Evolutionary conservation across 163 green algal species (phyloP), one percentile per base, ranked within the genome.

Genomic region (Scenedesmus sp.): DNA sequence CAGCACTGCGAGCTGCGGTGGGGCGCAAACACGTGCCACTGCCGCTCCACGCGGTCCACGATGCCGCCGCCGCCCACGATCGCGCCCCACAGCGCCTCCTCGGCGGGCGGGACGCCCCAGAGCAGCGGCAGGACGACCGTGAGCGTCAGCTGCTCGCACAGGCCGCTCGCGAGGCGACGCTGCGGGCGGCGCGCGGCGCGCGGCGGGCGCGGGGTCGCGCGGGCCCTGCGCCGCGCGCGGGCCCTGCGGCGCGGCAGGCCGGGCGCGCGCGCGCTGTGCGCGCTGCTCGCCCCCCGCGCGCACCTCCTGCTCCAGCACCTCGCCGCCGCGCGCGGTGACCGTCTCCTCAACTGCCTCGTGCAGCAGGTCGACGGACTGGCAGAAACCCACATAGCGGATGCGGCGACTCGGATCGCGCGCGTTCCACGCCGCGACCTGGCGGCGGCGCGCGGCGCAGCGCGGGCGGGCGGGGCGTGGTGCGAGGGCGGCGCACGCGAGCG

Each of bases 21-120:
- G n/a, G n/a, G n/a, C n/a, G n/a, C n/a, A n/a, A n/a, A n/a, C n/a
- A 95, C 93, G 47, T 86, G 63, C 91, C 91, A 95, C 45, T 91
- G 79, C 50, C 83, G 75, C 9, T 84, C 85, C 0, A 95, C 66
- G 3, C 82, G 77, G 39, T 95, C 88, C 22, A 95, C 91, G 24
- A 95, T 87, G 26, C 91, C 91, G 17, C 91, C 91, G 6, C 92
- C 91, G 4, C 60, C 69, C 34, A 78, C 63, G 39, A 95, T 94
- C 1, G 91, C 91, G 4, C 80, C 75, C 50, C 73, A 89, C 28
- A 96, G 79, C 0, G 67, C 72, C 13, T 98, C 93, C 18, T 90
- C 60, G 34, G 93, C 85, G 4, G 93, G 93, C 17, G 93, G 93
- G 24, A 97, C 86, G 26, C 94, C 94, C 78, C 88, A 97, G 31